These are phyloP conservation scores for Alternaria arbusti DNA, from an alignment of 2,329 filamentous ascomycete genomes.

Conservation along the genomic window DNA sequence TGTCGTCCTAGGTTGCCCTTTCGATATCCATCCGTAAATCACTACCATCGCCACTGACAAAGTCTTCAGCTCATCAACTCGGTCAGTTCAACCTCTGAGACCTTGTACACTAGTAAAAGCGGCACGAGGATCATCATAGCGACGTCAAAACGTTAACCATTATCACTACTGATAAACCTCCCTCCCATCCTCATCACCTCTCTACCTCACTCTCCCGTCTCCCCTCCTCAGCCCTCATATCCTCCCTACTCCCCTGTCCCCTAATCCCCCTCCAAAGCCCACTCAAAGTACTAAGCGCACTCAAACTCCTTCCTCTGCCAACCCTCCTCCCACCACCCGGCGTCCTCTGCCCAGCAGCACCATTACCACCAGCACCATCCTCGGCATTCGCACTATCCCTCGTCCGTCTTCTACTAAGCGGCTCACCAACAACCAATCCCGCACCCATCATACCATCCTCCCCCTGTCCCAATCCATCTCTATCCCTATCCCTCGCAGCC, in stretches of 20 bases:
- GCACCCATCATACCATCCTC: slow-evolving; percentile 4
- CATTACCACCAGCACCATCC: slow-evolving; percentile 3
- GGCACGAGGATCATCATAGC: too few relatives aligned
- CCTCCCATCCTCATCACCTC: background rate
- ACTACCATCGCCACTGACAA: too few relatives aligned
- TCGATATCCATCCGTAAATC: too few relatives aligned
- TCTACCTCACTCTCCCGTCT: background rate
- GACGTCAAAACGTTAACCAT: too few relatives aligned
- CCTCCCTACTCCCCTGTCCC: slow-evolving; percentile 20
- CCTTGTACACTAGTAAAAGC: too few relatives aligned
- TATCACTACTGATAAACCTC: too few relatives aligned
- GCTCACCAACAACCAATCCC: slow-evolving; percentile 21
- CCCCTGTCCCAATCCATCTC: slow-evolving; percentile 12
- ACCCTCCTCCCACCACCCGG: background rate
- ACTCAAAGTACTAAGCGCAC: slow-evolving; percentile 32
- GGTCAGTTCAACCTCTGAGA: too few relatives aligned
- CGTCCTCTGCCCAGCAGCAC: background rate
- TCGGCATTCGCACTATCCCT: background rate
- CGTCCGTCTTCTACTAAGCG: slow-evolving; percentile 32
- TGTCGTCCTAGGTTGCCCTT: too few relatives aligned
- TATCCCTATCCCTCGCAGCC: background rate
- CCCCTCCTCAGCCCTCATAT: slow-evolving; percentile 6
- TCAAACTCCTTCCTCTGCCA: slow-evolving; percentile 32
- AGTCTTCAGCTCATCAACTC: too few relatives aligned
- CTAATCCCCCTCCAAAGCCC: slow-evolving; percentile 40